Evolutionary conservation across 352 stramenopile genomes (phyloP).

Genomic region (Aphanomyces astaci): DNA sequence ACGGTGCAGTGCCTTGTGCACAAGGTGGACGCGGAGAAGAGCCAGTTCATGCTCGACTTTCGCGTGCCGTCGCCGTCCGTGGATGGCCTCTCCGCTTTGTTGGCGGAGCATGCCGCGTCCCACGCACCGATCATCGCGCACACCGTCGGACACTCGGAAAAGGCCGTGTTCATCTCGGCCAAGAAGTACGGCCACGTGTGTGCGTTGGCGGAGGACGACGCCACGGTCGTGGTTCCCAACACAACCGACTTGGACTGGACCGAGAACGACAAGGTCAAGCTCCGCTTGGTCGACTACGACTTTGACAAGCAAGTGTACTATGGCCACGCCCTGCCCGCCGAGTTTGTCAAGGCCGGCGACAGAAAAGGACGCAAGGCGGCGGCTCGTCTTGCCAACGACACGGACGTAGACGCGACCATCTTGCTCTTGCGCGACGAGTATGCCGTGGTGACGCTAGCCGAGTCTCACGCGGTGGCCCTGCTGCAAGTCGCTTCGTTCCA

Average conservation of each 20-base stretch:
- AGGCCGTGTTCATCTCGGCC: constrained; percentile 74
- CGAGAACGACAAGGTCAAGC: constrained; percentile 61
- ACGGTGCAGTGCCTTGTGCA: constrained; percentile 74
- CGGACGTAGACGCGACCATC: constrained; percentile 43
- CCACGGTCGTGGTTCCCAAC: constrained; percentile 52
- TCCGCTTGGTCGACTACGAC: constrained; percentile 79
- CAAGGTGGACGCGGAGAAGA: constrained; percentile 70
- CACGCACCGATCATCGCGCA: background rate
- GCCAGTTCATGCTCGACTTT: constrained; percentile 77
- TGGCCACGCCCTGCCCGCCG: constrained; percentile 31
- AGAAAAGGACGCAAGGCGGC: constrained; percentile 69
- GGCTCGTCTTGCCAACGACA: constrained; percentile 35
- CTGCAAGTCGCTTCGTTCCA: constrained; percentile 72
- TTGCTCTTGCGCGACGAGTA: constrained; percentile 52
- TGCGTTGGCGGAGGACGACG: constrained; percentile 52
- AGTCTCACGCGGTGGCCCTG: constrained; percentile 49
- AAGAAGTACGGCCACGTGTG: constrained; percentile 83
- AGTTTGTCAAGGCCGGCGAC: constrained; percentile 46
- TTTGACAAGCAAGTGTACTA: constrained; percentile 81
- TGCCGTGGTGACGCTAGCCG: constrained; percentile 41
- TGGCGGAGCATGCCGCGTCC: constrained; percentile 33
- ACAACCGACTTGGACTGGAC: constrained; percentile 30
- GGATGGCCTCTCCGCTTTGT: constrained; percentile 52
- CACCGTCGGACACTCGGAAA: constrained; percentile 60
- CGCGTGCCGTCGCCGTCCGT: constrained; percentile 36